Evolutionary conservation across 2,329 filamentous ascomycete genomes (phyloP).

Genomic region (Cytospora chrysosperma): DNA sequence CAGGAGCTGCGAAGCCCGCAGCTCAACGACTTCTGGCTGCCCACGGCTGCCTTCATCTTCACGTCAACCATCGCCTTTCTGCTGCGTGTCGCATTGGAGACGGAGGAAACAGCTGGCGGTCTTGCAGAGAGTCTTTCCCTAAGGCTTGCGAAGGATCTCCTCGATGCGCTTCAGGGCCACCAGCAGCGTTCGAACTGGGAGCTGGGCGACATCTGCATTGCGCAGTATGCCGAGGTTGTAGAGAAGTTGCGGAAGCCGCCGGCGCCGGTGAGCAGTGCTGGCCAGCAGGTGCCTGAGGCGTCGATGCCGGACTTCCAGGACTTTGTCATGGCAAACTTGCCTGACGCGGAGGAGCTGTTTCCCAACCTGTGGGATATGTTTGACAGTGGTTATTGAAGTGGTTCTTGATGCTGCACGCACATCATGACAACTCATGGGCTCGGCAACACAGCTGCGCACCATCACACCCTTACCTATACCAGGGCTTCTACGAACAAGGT

Average conservation of each 20-base stretch:
- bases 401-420: neutral
- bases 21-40: slow-evolving; percentile 50
- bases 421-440: neutral
- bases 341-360: slow-evolving; percentile 11
- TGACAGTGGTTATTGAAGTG: neutral
- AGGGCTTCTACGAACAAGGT: no score
- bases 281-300: neutral
- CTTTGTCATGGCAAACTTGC: neutral
- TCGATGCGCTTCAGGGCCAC: slow-evolving; percentile 40
- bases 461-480: neutral
- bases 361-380: slow-evolving; percentile 21
- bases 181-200: slow-evolving; percentile 46
- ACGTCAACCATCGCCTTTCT: slow-evolving; percentile 50
- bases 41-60: slow-evolving; percentile 47
- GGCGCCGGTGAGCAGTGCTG: neutral
- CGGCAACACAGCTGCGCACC: neutral
- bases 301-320: slow-evolving; percentile 6
- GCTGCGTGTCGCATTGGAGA: slow-evolving; percentile 47
- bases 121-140: slow-evolving; percentile 41
- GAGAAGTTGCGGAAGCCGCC: slow-evolving; percentile 40
- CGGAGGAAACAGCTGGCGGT: slow-evolving; percentile 36
- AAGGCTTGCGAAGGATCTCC: slow-evolving; percentile 43
- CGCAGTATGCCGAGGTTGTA: slow-evolving; percentile 46
- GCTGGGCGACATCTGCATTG: slow-evolving; percentile 49
- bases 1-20: slow-evolving; percentile 45